These are phyloP conservation scores for Lactarius hengduanensis DNA, from an alignment of 768 basidiomycete species.

Conservation along the genomic window DNA sequence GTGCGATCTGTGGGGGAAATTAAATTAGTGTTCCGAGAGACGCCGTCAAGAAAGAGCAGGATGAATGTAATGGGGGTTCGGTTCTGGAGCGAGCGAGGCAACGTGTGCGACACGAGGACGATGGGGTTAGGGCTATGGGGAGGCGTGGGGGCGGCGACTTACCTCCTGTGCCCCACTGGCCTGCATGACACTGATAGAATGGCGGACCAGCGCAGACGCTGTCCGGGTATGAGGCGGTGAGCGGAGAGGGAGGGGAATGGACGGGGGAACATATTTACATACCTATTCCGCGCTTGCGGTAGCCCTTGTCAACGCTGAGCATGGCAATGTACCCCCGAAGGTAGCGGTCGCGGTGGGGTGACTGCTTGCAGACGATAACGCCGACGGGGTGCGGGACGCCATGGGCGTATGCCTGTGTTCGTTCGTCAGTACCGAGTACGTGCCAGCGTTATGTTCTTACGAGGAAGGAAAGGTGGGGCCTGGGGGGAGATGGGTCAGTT, in stretches of 20 bases:
- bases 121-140: slow-evolving; percentile 24
- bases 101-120: slow-evolving; percentile 5
- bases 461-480: slow-evolving; percentile 89
- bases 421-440: not conserved
- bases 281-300: slow-evolving; percentile 97
- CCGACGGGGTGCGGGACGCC: slow-evolving; percentile 59
- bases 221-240: slow-evolving; percentile 27
- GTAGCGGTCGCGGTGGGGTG: slow-evolving; percentile 67
- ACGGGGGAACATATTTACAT: slow-evolving; percentile 67
- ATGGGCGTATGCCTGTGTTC: slow-evolving; percentile 14
- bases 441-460: slow-evolving; percentile 38
- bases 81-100: slow-evolving; percentile 8
- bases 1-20: slow-evolving; percentile 53
- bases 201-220: slow-evolving; percentile 84
- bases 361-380: slow-evolving; percentile 97
- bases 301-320: slow-evolving; percentile 84
- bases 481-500: slow-evolving; percentile 37
- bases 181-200: slow-evolving; percentile 85
- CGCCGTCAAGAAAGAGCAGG: not conserved
- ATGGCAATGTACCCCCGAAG: slow-evolving; percentile 98
- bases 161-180: slow-evolving; percentile 84
- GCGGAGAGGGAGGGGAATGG: not conserved
- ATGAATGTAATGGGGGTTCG: slow-evolving; percentile 2
- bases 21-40: slow-evolving; percentile 3
- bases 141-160: slow-evolving; percentile 31